Percentiles rank a stretch among this genome's conserved stretches.
These are phyloP conservation scores for Dendrobium chrysotoxum DNA, from an alignment of 106 monocot species.

Conservation along the genomic window DNA sequence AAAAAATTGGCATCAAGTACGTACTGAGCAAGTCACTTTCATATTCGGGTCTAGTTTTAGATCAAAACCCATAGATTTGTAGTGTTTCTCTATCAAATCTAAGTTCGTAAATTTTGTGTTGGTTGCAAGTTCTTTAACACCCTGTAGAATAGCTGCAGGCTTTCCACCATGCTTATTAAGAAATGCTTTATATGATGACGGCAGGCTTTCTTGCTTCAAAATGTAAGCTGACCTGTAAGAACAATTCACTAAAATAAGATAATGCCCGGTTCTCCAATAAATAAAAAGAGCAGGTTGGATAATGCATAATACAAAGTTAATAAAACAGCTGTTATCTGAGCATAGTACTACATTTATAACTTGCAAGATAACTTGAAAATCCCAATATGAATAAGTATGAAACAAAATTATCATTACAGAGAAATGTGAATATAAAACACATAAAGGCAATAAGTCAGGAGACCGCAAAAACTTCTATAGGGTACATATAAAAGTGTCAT, in stretches of 20 bases:
- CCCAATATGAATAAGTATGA: neutral
- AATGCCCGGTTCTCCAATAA: neutral
- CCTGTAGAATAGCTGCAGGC: constrained; percentile 51
- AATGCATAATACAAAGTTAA: neutral
- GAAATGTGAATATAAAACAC: neutral
- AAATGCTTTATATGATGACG: constrained; percentile 80
- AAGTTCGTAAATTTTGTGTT: constrained; percentile 52
- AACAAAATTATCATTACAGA: neutral
- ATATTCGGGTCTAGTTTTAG: constrained; percentile 80
- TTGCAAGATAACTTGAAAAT: neutral
- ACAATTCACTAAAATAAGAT: neutral
- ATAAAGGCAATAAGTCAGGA: neutral
- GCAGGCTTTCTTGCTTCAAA: constrained; percentile 91
- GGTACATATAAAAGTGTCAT: neutral
- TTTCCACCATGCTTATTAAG: constrained; percentile 98
- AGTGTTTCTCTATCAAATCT: constrained; percentile 60
- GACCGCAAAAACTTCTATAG: too few relatives aligned
- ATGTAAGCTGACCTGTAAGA: constrained; percentile 83
- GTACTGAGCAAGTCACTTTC: constrained; percentile 94
- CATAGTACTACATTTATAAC: neutral
- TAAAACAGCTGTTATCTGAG: neutral
- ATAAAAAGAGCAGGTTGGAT: neutral
- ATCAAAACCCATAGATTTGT: constrained; percentile 64
- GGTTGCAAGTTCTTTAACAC: constrained; percentile 52
- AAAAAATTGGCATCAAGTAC: constrained; percentile 11